A percentile compares a stretch with the other conserved stretches of the same genome.
phyloP scores from a whole-genome alignment of 2,329 filamentous ascomycete genomes.

The Phaeosphaeriaceae sp. region DNA sequence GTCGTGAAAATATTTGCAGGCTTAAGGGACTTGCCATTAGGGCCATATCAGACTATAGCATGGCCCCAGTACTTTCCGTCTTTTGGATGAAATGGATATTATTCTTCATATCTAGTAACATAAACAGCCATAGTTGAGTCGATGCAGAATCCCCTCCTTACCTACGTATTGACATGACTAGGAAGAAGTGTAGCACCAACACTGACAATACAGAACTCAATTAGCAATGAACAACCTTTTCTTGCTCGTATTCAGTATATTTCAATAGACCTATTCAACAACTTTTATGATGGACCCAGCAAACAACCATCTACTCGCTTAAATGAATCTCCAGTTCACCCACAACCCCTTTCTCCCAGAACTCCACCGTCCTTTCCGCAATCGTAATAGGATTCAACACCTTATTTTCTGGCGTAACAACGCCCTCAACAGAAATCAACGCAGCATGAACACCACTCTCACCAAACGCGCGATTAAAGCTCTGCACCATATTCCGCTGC shows the following conservation, averaged over 20 bases:
- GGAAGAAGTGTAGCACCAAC: too few relatives aligned
- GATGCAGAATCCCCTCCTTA: too few relatives aligned
- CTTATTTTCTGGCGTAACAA: slow-evolving; percentile 50
- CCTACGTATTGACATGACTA: too few relatives aligned
- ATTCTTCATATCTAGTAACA: too few relatives aligned
- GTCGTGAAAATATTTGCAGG: slow-evolving; percentile 15
- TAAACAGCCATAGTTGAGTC: too few relatives aligned
- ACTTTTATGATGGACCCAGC: too few relatives aligned
- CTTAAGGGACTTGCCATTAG: slow-evolving; percentile 8
- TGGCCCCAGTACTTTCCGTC: slow-evolving; percentile 19
- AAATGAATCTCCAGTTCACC: slow-evolving; percentile 50
- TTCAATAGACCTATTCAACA: too few relatives aligned
- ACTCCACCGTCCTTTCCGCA: slow-evolving; percentile 52
- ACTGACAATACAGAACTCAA: too few relatives aligned
- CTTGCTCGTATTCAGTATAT: too few relatives aligned
- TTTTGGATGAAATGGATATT: slow-evolving; percentile 5
- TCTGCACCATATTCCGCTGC: slow-evolving; percentile 58
- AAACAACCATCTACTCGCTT: slow-evolving; percentile 15
- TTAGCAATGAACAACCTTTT: too few relatives aligned
- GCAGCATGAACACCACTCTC: slow-evolving; percentile 56
- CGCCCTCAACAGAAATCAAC: slow-evolving; percentile 55
- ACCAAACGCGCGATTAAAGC: slow-evolving; percentile 50
- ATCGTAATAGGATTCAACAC: slow-evolving; percentile 55
- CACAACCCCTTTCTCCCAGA: slow-evolving; percentile 50
- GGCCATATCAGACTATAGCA: slow-evolving; percentile 12